phyloP scores from a whole-genome alignment of 2,329 filamentous ascomycete genomes.

The Tolypocladium sp. region DNA sequence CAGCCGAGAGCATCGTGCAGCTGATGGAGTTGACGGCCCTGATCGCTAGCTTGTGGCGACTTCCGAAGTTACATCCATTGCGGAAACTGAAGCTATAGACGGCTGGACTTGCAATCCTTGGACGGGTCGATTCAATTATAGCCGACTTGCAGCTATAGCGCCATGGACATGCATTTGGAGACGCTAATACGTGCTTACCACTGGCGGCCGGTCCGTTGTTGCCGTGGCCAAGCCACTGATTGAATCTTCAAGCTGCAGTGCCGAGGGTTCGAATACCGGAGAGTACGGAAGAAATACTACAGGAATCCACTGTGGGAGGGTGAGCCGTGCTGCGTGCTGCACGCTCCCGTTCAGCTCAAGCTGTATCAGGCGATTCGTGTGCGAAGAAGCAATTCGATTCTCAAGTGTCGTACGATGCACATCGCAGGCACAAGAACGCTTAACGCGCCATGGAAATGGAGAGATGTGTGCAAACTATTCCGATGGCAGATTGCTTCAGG shows the following conservation, averaged over 20 bases:
- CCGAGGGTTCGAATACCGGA: not conserved
- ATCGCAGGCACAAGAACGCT: too few species aligned
- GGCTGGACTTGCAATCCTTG: not conserved
- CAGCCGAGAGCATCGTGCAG: not conserved
- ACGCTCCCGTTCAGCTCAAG: not conserved
- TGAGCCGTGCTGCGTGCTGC: not conserved
- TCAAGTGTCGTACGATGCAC: not conserved
- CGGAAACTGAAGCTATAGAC: not conserved
- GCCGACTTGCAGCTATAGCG: not conserved
- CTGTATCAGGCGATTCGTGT: not conserved
- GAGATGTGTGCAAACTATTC: not conserved
- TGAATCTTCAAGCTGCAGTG: not conserved
- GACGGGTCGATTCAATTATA: not conserved
- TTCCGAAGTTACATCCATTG: not conserved
- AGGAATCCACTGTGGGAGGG: not conserved
- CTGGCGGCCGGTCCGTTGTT: not conserved
- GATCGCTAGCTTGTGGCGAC: not conserved
- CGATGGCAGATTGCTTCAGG: not conserved
- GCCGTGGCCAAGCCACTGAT: not conserved
- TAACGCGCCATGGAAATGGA: not conserved
- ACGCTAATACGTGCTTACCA: not conserved
- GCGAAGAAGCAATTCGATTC: not conserved
- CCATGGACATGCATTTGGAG: not conserved
- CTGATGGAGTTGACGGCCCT: not conserved
- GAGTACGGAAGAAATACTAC: not conserved